phyloP scores from a whole-genome alignment of 179 eudicot species.

The Heliamphora pulchella region DNA sequence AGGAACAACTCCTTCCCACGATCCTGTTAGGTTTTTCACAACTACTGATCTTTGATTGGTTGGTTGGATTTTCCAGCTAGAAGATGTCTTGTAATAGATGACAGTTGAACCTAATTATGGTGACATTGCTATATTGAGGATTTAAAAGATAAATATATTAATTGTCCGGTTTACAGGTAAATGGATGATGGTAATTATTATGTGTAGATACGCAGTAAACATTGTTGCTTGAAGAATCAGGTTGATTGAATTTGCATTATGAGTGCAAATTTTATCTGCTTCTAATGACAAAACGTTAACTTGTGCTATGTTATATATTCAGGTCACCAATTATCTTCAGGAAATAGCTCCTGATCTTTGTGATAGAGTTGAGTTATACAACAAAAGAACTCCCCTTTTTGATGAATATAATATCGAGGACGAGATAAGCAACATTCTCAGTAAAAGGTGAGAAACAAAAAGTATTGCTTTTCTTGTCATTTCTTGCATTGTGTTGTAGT shows the following conservation, averaged over 20 bases:
- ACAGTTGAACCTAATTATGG: neutral
- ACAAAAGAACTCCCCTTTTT: constrained; percentile 66
- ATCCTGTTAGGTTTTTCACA: neutral
- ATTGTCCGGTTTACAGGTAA: neutral
- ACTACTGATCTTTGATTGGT: neutral
- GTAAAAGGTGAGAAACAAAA: constrained; percentile 61
- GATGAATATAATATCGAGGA: constrained; percentile 83
- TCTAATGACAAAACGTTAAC: constrained; percentile 4
- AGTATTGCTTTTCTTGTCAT: constrained; percentile 3
- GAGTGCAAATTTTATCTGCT: neutral
- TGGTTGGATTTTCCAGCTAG: neutral
- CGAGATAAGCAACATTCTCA: constrained; percentile 79
- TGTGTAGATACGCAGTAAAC: neutral
- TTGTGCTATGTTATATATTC: constrained; percentile 17
- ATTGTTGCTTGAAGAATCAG: neutral
- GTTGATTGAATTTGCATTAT: neutral
- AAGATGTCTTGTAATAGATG: neutral
- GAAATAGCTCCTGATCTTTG: constrained; percentile 84
- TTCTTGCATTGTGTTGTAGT: neutral
- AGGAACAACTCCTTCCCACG: neutral
- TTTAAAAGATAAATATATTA: neutral
- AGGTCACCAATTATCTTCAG: constrained; percentile 91
- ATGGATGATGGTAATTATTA: neutral
- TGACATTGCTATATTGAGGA: neutral
- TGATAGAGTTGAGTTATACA: constrained; percentile 72